Conservation (phyloP, 2,329 filamentous ascomycete species). For the Tothia fuscella region DNA sequence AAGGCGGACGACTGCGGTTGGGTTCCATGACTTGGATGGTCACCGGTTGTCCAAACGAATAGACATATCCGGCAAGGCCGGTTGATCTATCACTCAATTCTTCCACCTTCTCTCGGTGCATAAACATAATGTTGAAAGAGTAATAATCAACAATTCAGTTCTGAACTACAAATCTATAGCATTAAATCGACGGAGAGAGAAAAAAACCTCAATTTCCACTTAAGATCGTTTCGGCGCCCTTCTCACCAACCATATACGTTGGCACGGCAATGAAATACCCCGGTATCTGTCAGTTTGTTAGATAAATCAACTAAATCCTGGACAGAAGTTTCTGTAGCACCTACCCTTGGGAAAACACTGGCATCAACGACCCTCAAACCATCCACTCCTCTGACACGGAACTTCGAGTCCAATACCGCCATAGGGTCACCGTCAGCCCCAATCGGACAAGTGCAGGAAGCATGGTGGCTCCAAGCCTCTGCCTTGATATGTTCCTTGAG, state of each 20-base stretch:
- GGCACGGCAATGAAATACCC: conserved; percentile 41
- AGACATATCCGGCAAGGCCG: no score
- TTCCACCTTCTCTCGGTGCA: no score
- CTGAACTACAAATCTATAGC: no score
- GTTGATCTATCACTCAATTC: no score
- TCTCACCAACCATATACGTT: conserved; percentile 47
- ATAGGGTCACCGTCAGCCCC: conserved; percentile 35
- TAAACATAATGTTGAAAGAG: no score
- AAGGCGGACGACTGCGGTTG: no score
- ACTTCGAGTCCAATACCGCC: conserved; percentile 41
- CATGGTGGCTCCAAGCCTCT: conserved; percentile 37
- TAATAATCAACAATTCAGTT: no score
- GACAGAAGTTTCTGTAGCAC: not conserved
- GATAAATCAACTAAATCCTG: no score
- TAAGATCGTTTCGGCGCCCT: conserved; percentile 47
- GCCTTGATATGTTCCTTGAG: conserved; percentile 20
- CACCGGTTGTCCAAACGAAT: no score
- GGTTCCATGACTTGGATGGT: no score
- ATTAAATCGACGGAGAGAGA: no score
- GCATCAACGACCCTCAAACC: conserved; percentile 37
- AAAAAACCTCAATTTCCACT: not conserved
- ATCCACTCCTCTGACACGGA: conserved; percentile 41
- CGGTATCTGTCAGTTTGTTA: conserved; percentile 29
- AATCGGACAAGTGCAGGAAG: conserved; percentile 46
- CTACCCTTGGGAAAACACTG: conserved; percentile 16